These are phyloP conservation scores for Trichophyton rubrum DNA, from an alignment of 2,329 filamentous ascomycete genomes.

Conservation along the genomic window DNA sequence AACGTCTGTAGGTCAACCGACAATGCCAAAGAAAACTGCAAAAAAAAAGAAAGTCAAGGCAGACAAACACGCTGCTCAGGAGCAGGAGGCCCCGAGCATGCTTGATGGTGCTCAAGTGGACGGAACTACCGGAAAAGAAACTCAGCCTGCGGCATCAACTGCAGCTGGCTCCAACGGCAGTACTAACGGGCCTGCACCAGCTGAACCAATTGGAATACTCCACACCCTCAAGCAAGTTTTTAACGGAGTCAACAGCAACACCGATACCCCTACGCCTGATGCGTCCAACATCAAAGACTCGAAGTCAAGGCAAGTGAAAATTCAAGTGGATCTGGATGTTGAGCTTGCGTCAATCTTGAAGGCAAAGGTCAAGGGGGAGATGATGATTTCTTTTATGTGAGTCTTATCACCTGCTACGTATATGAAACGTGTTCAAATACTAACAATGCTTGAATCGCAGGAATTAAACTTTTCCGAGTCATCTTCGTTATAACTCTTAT, in stretches of 20 bases:
- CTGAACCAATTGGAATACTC: background rate
- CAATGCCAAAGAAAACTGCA: background rate
- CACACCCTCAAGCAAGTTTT: background rate
- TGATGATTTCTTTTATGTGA: constrained; percentile 14
- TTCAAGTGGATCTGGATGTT: constrained; percentile 9
- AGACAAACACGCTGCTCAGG: background rate
- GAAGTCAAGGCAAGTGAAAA: background rate
- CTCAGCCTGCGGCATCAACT: background rate
- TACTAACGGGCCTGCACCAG: background rate
- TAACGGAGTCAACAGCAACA: background rate
- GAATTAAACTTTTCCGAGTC: background rate
- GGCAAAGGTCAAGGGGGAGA: constrained; percentile 12
- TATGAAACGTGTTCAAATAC: background rate
- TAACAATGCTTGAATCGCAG: background rate
- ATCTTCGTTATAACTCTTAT: background rate
- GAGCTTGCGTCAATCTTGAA: constrained; percentile 9
- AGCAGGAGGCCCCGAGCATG: background rate
- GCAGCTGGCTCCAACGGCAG: background rate
- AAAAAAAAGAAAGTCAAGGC: constrained; percentile 4
- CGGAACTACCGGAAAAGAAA: background rate
- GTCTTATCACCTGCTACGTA: background rate
- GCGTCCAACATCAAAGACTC: background rate
- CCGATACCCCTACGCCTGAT: background rate
- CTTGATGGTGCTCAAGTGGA: background rate
- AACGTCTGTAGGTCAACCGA: background rate